Conservation (phyloP, 176 grass and related monocot species). For the Puccinellia tenuiflora region DNA sequence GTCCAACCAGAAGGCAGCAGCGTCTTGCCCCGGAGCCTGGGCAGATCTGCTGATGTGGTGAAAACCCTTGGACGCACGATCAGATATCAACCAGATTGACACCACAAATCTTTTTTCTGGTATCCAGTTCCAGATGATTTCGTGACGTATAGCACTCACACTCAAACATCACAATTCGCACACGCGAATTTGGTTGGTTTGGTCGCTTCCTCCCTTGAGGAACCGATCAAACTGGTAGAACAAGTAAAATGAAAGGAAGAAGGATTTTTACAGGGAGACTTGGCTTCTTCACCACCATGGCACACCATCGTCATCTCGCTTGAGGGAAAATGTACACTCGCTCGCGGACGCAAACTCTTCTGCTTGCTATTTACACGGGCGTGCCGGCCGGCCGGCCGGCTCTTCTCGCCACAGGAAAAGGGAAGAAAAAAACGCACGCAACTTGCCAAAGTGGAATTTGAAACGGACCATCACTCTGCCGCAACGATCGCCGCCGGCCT, state of each 20-base stretch:
- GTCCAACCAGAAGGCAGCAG: too few species aligned
- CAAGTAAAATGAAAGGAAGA: background rate
- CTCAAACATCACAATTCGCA: background rate
- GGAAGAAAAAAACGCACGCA: background rate
- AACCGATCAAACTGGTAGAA: background rate
- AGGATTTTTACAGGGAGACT: conserved; percentile 26
- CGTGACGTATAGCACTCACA: conserved; percentile 1
- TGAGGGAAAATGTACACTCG: conserved; percentile 68
- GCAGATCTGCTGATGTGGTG: too few species aligned
- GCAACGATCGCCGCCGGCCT: conserved; percentile 39
- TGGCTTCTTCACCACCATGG: background rate
- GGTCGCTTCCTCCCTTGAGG: conserved; percentile 1
- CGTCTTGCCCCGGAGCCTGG: too few species aligned
- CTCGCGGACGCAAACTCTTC: conserved; percentile 53
- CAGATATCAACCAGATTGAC: background rate
- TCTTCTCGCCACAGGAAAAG: conserved; percentile 15
- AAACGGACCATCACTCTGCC: conserved; percentile 16
- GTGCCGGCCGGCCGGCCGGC: conserved; percentile 2
- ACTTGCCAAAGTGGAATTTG: conserved; percentile 9
- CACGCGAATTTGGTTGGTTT: background rate
- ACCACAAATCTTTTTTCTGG: background rate
- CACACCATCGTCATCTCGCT: conserved; percentile 46
- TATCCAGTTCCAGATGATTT: conserved; percentile 11
- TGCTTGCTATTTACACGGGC: conserved; percentile 40
- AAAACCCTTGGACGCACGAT: too few species aligned